A percentile compares a stretch with the other conserved stretches of the same genome.
Conservation (phyloP, 345 rosid species). For the Bruguiera parviflora region DNA sequence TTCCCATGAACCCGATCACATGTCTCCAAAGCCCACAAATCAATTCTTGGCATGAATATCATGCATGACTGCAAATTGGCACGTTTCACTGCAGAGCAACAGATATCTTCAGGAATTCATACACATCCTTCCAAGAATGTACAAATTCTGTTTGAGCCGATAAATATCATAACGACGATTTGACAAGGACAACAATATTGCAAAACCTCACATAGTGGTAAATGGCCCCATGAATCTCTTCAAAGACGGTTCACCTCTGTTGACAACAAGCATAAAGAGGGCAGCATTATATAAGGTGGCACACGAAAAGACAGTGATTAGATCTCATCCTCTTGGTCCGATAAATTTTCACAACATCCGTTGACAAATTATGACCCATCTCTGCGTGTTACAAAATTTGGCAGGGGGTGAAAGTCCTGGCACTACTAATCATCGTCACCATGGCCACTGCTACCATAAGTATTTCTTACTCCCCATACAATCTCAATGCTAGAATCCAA, state of each 20-base stretch:
- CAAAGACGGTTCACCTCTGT: no score
- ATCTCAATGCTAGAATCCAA: neutral
- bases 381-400: neutral
- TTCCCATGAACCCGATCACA: constrained; percentile 23
- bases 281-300: no score
- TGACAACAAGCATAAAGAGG: no score
- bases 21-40: constrained; percentile 83
- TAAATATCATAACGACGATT: neutral
- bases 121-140: neutral
- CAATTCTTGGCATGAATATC: constrained; percentile 89
- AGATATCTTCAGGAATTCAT: constrained; percentile 19
- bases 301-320: no score
- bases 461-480: neutral
- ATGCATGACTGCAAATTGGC: constrained; percentile 57
- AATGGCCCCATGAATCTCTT: no score
- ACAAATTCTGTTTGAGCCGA: neutral
- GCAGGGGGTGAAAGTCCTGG: neutral
- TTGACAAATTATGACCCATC: no score
- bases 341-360: no score
- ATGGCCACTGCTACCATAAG: neutral
- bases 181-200: neutral
- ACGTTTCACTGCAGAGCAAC: constrained; percentile 72
- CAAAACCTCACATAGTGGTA: no score
- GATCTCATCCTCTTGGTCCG: no score
- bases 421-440: neutral